A percentile compares a stretch with the other conserved stretches of the same genome.
Conservation (phyloP, 345 rosid species). For the Bretschneidera sinensis region DNA sequence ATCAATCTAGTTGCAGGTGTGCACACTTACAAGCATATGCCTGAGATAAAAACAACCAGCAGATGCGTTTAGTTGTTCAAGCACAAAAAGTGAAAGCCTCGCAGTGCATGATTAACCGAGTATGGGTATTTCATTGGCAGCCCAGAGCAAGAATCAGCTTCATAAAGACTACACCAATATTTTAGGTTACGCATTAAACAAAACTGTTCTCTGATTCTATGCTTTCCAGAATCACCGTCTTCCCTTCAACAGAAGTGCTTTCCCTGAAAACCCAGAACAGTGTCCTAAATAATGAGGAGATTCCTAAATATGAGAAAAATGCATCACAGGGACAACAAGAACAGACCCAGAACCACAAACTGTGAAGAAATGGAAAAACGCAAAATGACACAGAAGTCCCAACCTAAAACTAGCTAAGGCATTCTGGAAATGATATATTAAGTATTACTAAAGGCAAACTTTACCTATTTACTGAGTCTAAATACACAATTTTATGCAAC, state of each 20-base stretch:
- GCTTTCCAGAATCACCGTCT: conserved; percentile 15
- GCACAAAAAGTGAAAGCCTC: conserved; percentile 15
- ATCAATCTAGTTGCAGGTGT: conserved; percentile 31
- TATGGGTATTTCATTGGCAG: conserved; percentile 9
- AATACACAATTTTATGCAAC: not conserved
- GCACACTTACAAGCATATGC: conserved; percentile 45
- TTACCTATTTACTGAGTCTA: too few relatives aligned
- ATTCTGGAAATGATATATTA: too few relatives aligned
- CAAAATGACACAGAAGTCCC: not conserved
- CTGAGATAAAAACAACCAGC: conserved; percentile 40
- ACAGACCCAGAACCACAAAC: too few relatives aligned
- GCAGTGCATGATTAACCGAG: conserved; percentile 11
- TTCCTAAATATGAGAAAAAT: too few relatives aligned
- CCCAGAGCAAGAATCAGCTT: conserved; percentile 22
- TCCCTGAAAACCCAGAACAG: conserved; percentile 24
- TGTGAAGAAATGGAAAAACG: not conserved
- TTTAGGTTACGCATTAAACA: conserved; percentile 22
- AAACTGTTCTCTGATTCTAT: conserved; percentile 29
- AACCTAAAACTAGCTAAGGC: not conserved
- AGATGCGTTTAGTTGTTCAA: conserved; percentile 37
- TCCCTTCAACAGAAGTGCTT: conserved; percentile 9
- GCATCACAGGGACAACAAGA: too few relatives aligned
- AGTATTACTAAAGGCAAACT: not conserved
- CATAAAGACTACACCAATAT: conserved; percentile 12
- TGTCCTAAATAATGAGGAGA: not conserved